Conservation (phyloP, 2,329 filamentous ascomycete genomes). For the Neofusicoccum ribis region DNA sequence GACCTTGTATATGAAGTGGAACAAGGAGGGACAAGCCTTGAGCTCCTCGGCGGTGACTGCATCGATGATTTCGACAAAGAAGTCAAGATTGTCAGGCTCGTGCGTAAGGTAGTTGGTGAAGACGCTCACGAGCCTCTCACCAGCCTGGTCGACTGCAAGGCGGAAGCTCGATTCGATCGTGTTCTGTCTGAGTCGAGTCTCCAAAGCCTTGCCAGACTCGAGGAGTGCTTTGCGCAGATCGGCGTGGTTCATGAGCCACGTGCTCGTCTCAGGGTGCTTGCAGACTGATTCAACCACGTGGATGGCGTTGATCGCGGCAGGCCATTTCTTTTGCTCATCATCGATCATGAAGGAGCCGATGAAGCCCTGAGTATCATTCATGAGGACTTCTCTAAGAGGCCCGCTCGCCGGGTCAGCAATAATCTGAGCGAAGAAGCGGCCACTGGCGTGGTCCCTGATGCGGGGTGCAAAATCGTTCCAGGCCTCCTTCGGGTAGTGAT, state of each 20-base stretch:
- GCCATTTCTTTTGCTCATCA: conserved; percentile 69
- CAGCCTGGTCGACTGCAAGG: conserved; percentile 83
- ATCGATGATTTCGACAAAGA: conserved; percentile 81
- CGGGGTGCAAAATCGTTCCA: conserved; percentile 78
- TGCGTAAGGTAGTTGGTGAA: conserved; percentile 77
- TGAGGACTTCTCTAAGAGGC: conserved; percentile 71
- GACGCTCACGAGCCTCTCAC: conserved; percentile 82
- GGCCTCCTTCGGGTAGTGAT: conserved; percentile 86
- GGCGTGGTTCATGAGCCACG: conserved; percentile 63
- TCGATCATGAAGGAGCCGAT: conserved; percentile 64
- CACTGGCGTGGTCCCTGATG: conserved; percentile 82
- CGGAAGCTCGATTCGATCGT: conserved; percentile 70
- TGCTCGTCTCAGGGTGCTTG: conserved; percentile 61
- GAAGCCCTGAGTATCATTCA: conserved; percentile 71
- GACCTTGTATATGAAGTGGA: conserved; percentile 78
- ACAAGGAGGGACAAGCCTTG: conserved; percentile 72
- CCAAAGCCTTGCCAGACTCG: conserved; percentile 72
- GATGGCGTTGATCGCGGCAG: conserved; percentile 82
- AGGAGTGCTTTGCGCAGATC: conserved; percentile 61
- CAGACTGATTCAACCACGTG: conserved; percentile 80
- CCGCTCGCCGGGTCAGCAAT: conserved; percentile 73
- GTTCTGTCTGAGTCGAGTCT: conserved; percentile 70
- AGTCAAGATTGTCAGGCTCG: conserved; percentile 74
- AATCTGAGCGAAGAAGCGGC: conserved; percentile 87
- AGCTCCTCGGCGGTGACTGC: conserved; percentile 81